Percentiles rank a stretch among this genome's conserved stretches.
These are phyloP conservation scores for Holtermanniella nyarrowii DNA, from an alignment of 768 basidiomycete genomes.

Conservation along the genomic window DNA sequence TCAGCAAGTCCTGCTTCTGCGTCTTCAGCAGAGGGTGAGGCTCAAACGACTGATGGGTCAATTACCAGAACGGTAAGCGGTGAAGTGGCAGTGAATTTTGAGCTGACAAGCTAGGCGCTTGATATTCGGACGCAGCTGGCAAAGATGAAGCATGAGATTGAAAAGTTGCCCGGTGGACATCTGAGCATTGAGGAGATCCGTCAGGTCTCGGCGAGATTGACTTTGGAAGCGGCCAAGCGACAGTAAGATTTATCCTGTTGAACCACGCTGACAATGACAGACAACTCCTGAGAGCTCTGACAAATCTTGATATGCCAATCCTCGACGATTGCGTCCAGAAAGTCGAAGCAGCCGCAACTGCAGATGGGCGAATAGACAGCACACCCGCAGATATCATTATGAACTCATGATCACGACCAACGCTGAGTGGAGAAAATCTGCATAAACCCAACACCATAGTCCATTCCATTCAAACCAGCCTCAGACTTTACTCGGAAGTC, in stretches of 20 bases:
- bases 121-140: slow-evolving; percentile 15
- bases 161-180: slow-evolving; percentile 25
- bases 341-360: background rate
- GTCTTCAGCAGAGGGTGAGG: no score
- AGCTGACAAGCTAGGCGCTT: slow-evolving; percentile 15
- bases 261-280: background rate
- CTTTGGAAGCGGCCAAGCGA: slow-evolving; percentile 21
- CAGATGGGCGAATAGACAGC: background rate
- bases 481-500: background rate
- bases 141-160: slow-evolving; percentile 18
- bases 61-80: background rate
- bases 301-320: background rate
- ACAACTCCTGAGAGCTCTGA: background rate
- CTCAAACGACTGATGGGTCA: background rate
- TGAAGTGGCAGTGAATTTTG: background rate
- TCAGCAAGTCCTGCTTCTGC: background rate
- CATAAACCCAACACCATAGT: background rate
- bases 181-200: slow-evolving; percentile 10
- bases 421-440: background rate
- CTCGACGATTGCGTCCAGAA: background rate
- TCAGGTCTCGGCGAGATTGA: slow-evolving; percentile 10
- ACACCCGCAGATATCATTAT: background rate
- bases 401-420: background rate
- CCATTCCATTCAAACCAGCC: background rate
- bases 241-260: slow-evolving; percentile 12